A percentile compares a stretch with the other conserved stretches of the same genome.
Evolutionary conservation across 768 basidiomycete genomes (phyloP).

Genomic region (Omphalotus guepiniiformis): DNA sequence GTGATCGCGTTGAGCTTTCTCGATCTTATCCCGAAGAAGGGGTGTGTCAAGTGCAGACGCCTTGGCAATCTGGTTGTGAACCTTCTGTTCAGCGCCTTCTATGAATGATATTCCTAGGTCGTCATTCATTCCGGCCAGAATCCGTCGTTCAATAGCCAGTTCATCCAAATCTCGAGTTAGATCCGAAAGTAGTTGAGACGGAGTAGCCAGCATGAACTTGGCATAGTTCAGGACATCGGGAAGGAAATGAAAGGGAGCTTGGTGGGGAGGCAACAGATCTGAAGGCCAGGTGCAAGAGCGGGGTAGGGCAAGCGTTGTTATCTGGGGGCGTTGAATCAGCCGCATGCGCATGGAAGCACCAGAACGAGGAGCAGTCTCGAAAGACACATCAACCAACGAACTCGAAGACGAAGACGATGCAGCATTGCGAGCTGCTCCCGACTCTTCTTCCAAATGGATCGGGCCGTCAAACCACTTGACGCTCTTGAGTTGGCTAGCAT

Average conservation of each 20-base stretch:
- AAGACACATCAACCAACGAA: slow-evolving; percentile 28
- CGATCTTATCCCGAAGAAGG: slow-evolving; percentile 57
- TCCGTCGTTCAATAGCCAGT: slow-evolving; percentile 64
- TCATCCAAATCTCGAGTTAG: slow-evolving; percentile 71
- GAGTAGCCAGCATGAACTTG: slow-evolving; percentile 96
- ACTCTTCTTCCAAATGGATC: slow-evolving; percentile 26
- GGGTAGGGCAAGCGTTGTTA: slow-evolving; percentile 92
- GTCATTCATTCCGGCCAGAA: slow-evolving; percentile 65
- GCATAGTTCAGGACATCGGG: slow-evolving; percentile 86
- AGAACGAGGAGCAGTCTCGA: slow-evolving; percentile 38
- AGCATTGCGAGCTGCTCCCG: slow-evolving; percentile 24
- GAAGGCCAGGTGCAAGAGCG: slow-evolving; percentile 93
- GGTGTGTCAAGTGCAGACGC: slow-evolving; percentile 72
- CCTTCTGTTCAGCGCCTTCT: slow-evolving; percentile 69
- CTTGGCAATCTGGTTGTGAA: slow-evolving; percentile 77
- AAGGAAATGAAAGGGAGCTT: slow-evolving; percentile 94
- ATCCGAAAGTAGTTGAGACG: slow-evolving; percentile 73
- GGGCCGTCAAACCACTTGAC: slow-evolving; percentile 85
- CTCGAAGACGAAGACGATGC: slow-evolving; percentile 49
- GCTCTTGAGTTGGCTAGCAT: slow-evolving; percentile 84
- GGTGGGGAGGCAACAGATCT: slow-evolving; percentile 84
- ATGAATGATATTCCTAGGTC: slow-evolving; percentile 76
- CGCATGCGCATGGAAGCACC: slow-evolving; percentile 77
- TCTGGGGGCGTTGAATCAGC: slow-evolving; percentile 88
- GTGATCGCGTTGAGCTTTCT: slow-evolving; percentile 55